These are phyloP conservation scores for Colletotrichum lentis DNA, from an alignment of 2,329 filamentous ascomycete genomes.

Conservation along the genomic window DNA sequence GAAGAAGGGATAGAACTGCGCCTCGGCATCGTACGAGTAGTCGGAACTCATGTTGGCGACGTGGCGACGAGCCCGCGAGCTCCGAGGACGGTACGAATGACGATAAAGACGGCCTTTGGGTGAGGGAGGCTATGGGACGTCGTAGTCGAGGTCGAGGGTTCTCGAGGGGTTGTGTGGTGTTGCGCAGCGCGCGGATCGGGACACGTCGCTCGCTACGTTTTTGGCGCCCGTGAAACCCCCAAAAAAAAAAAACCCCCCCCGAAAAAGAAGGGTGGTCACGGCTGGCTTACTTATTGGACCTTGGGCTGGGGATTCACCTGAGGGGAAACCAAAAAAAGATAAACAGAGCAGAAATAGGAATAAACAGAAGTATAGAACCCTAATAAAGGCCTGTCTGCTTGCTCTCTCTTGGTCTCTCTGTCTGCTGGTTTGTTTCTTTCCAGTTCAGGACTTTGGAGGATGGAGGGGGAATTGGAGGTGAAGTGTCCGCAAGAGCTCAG, in stretches of 20 bases:
- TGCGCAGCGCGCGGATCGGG: slow-evolving; percentile 8
- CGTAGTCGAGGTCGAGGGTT: neutral
- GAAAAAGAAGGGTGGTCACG: neutral
- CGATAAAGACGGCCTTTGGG: slow-evolving; percentile 12
- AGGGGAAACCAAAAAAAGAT: neutral
- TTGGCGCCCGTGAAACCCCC: neutral
- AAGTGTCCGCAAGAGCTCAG: slow-evolving; percentile 16
- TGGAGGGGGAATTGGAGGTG: neutral
- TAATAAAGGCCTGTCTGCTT: neutral
- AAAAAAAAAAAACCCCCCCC: neutral
- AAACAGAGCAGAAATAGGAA: neutral
- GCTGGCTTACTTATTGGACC: neutral
- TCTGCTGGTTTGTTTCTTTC: slow-evolving; percentile 4
- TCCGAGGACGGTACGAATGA: slow-evolving; percentile 38
- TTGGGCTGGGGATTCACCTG: neutral
- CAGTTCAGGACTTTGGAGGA: slow-evolving; percentile 3
- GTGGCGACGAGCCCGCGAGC: slow-evolving; percentile 44
- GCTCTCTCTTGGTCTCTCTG: neutral
- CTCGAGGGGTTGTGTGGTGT: neutral
- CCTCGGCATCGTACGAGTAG: slow-evolving; percentile 98
- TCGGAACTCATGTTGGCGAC: slow-evolving; percentile 81
- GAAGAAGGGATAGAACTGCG: slow-evolving; percentile 99
- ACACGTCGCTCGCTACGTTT: slow-evolving; percentile 18
- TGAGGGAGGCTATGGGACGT: slow-evolving; percentile 24
- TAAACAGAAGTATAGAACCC: neutral